Base-by-base conservation (phyloP, 371 early-diverging fungal genomes). In the Syncephalastrum racemosum region DNA sequence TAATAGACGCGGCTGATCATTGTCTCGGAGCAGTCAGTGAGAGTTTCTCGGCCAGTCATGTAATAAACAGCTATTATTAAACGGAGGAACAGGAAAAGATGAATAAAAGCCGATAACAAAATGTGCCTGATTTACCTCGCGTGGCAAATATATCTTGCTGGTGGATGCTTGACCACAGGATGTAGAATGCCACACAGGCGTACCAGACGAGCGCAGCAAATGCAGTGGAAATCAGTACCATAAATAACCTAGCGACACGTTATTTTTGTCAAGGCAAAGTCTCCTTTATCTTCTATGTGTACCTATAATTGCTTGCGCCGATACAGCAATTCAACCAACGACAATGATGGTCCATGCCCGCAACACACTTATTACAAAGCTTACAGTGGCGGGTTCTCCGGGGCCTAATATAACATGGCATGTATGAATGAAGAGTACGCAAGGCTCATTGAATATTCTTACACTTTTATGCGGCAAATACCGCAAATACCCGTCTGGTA, bases 331-430 rank as follows among this genome's bases (percentile, higher is more conserved):
- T 88, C 13, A 94, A 68, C 79, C 84, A 94, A 46, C 77, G 74
- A 60, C 94, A 94, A 59, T 93, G 93, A 63, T 94, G 94, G 68
- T 94, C 94, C 78, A 85, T 84, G 2, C 71, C 77, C 2, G 70
- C 83, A 12, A 94, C 85, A 64, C 94, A 94, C 60, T 91, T 91
- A 79, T 91, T 91, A 76, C 94, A 93, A 36, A 84, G 67, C 71
- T 88, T 85, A 60, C 90, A 89, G 60, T 89, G 90, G 10, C 86
- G 74, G 18, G 88, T 87, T 8, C 59, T 62, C 40, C 58, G 60
- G 39, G 70, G 50, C 36, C 73, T 73, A 45, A 4, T 12, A 43
- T 5, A 15, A 53, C 44, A 53, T 24, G 3, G 1, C 13, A 14
- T 8, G 1, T 15, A n/a, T 41, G 41, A 15, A 52, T 13, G 6